Percentiles rank a stretch among this genome's conserved stretches.
Evolutionary conservation across 495 filamentous ascomycete genomes (phyloP).

Genomic region (Penicillium longicatenatum): DNA sequence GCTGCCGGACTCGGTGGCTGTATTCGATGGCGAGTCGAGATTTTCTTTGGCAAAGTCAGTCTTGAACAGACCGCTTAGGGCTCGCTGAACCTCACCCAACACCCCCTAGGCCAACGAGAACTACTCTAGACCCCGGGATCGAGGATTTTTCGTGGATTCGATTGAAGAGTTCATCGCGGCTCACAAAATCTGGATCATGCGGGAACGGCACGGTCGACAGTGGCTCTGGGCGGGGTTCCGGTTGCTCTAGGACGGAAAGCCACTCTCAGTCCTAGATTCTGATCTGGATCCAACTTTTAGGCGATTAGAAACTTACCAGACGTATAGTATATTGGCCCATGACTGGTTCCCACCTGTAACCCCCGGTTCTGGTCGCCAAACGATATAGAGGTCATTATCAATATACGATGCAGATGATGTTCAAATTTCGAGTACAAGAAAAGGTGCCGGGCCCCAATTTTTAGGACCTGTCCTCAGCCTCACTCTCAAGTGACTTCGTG

Average conservation of each 20-base stretch:
- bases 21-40: constrained; percentile 45
- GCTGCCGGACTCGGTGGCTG: constrained; percentile 30
- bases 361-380: too few relatives aligned
- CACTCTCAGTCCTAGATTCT: too few relatives aligned
- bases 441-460: too few relatives aligned
- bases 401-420: neutral
- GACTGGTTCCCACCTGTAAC: too few relatives aligned
- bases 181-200: constrained; percentile 7
- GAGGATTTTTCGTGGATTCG: neutral
- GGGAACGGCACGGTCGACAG: neutral
- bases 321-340: too few relatives aligned
- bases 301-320: too few relatives aligned
- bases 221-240: neutral
- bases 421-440: too few relatives aligned
- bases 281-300: too few relatives aligned
- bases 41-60: constrained; percentile 25
- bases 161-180: neutral
- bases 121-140: neutral
- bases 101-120: neutral
- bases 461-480: neutral
- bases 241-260: neutral
- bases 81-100: constrained; percentile 3
- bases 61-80: neutral
- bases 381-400: too few relatives aligned
- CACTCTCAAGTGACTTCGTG: neutral